Conservation (phyloP, 768 basidiomycete genomes). For the Pholiota microspora region DNA sequence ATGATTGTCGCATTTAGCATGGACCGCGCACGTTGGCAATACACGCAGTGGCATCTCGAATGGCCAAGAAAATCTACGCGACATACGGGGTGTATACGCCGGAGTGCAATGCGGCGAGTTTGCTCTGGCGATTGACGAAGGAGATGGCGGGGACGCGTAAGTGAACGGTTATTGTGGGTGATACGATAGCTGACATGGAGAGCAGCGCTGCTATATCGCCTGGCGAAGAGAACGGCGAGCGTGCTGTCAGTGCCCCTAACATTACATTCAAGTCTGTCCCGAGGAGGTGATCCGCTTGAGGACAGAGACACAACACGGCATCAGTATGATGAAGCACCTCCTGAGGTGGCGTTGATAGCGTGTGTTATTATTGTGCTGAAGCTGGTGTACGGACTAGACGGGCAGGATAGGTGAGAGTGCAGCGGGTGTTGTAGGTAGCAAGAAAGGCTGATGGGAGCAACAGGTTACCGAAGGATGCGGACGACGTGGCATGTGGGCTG, state of each 20-base stretch:
- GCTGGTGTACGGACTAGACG: constrained; percentile 84
- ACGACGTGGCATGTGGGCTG: constrained; percentile 63
- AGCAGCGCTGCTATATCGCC: constrained; percentile 61
- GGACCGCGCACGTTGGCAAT: constrained; percentile 57
- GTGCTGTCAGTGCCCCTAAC: constrained; percentile 59
- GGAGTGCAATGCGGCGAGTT: constrained; percentile 69
- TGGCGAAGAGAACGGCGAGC: constrained; percentile 59
- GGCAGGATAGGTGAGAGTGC: constrained; percentile 45
- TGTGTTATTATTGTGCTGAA: constrained; percentile 72
- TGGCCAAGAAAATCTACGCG: constrained; percentile 56
- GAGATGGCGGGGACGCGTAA: constrained; percentile 72
- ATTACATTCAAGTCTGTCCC: constrained; percentile 54
- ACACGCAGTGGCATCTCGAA: constrained; percentile 58
- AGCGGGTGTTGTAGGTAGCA: constrained; percentile 4
- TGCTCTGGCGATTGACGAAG: constrained; percentile 75
- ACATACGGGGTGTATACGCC: constrained; percentile 64
- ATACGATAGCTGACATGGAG: constrained; percentile 4
- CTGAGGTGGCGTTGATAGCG: constrained; percentile 63
- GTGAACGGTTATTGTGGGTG: constrained; percentile 30
- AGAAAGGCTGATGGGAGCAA: constrained; percentile 4
- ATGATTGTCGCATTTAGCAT: constrained; percentile 40
- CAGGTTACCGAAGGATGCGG: constrained; percentile 41
- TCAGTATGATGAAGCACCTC: constrained; percentile 61
- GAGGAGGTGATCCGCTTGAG: constrained; percentile 24
- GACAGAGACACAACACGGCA: constrained; percentile 42